Conservation (phyloP, 768 basidiomycete species). For the Roridomyces roridus region DNA sequence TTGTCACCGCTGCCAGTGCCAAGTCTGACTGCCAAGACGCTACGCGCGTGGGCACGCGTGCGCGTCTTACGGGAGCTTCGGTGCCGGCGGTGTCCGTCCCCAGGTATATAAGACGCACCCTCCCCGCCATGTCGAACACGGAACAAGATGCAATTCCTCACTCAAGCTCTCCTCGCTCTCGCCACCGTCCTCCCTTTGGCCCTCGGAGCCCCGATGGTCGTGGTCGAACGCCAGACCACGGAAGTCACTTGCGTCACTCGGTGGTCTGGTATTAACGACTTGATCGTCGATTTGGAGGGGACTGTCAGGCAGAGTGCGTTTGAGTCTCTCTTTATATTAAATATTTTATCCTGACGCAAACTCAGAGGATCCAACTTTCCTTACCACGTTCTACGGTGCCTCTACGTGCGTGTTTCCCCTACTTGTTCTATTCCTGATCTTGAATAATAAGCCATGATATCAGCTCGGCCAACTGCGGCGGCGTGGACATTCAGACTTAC, state of each 20-base stretch:
- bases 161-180: too few species aligned
- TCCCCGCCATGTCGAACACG: too few species aligned
- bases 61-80: too few species aligned
- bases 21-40: too few species aligned
- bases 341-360: neutral
- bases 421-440: neutral
- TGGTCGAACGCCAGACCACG: neutral
- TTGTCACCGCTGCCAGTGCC: too few species aligned
- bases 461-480: conserved; percentile 8
- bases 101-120: too few species aligned
- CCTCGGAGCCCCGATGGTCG: too few species aligned
- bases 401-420: neutral
- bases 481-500: neutral
- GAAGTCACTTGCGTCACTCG: conserved; percentile 9
- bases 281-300: conserved; percentile 3
- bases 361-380: conserved; percentile 8
- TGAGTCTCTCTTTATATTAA: neutral
- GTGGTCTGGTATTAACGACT: conserved; percentile 8
- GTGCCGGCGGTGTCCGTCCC: too few species aligned
- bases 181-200: neutral
- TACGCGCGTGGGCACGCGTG: too few species aligned
- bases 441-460: too few species aligned
- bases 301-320: neutral
- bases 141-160: too few species aligned
- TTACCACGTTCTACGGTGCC: conserved; percentile 3